Base-by-base conservation (phyloP, 2,329 filamentous ascomycete genomes). In the Sclerotinia subarctica region DNA sequence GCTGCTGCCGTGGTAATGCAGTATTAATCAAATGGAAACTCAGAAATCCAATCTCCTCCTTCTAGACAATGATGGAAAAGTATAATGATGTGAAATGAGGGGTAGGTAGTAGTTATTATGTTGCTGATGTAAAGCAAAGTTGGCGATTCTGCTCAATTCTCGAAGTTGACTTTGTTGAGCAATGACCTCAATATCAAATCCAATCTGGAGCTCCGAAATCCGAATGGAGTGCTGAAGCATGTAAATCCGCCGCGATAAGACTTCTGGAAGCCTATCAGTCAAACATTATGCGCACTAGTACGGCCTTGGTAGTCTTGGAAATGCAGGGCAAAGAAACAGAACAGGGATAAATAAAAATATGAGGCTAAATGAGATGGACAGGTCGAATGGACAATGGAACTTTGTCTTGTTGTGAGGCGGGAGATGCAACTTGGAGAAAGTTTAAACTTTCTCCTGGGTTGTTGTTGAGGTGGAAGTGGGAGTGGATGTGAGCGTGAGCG, bases 241-340 rank as follows among this genome's bases (percentile, higher is more conserved):
- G 56, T 32, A 46, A 24, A 46, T 46, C 56, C 38, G 11, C 24
- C 7, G 49, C 44, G 58, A 62, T 62, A 62, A 62, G 44, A 51
- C 7, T 51, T 51, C 46, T 38, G 21, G n/a, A 62, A 62, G 59
- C 32, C 46, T 62, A 62, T 38, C 59, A 51, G 29, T 62, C 51
- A 62, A 62, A 62, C 59, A 51, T 29, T 13, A 13, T 17, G 10
- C 32, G 59, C 29, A 62, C 47, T 62, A 62, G 32, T 38, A 29
- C 35, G 19, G 59, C 46, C 59, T 62, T 51, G 59, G 59, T 38
- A 60, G 46, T 62, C 59, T 62, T 62, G 59, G 59, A 51, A 38
- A 62, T 51, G 59, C 59, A 62, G 59, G 46, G 59, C 59, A 38
- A 13, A 26, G 21, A 19, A 38, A 38, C 4, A 11, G 3, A 4